These are phyloP conservation scores for Tricholoma terreum DNA, from an alignment of 768 basidiomycete genomes.

Conservation along the genomic window DNA sequence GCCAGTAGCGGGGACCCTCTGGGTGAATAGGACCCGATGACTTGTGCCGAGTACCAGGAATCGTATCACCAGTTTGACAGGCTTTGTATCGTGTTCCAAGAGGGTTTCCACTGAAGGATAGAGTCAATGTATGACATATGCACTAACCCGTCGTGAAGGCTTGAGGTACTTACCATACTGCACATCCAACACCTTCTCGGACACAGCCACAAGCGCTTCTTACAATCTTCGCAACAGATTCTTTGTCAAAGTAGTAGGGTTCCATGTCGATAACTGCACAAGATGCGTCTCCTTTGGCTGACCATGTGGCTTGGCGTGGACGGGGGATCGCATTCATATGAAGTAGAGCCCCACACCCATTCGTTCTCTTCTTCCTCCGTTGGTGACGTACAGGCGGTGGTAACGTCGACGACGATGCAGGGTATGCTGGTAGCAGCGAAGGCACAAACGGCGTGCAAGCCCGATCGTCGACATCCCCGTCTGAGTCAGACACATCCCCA, in stretches of 20 bases:
- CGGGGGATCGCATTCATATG: slow-evolving; percentile 55
- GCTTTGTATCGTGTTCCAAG: slow-evolving; percentile 62
- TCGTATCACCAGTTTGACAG: slow-evolving; percentile 50
- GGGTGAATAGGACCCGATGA: slow-evolving; percentile 27
- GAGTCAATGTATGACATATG: not conserved
- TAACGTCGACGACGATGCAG: slow-evolving; percentile 2
- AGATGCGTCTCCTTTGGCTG: slow-evolving; percentile 51
- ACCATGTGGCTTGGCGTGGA: slow-evolving; percentile 53
- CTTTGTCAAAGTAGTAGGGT: slow-evolving; percentile 53
- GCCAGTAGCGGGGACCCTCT: slow-evolving; percentile 43
- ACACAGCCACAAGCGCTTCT: slow-evolving; percentile 62
- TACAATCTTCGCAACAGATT: slow-evolving; percentile 46
- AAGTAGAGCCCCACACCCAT: slow-evolving; percentile 63
- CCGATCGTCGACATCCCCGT: slow-evolving; percentile 7
- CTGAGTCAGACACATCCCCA: slow-evolving; percentile 20
- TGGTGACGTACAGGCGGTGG: slow-evolving; percentile 7
- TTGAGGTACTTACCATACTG: slow-evolving; percentile 43
- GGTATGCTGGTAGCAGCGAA: slow-evolving; percentile 14
- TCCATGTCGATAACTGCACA: slow-evolving; percentile 56
- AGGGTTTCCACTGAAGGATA: slow-evolving; percentile 50
- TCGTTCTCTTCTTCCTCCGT: slow-evolving; percentile 20
- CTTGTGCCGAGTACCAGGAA: slow-evolving; percentile 25
- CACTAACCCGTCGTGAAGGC: not conserved
- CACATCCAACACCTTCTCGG: slow-evolving; percentile 66
- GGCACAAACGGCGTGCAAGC: slow-evolving; percentile 12